Evolutionary conservation across 805 yeast species (phyloP), one percentile per base, ranked within the genome.

Genomic region (Yarrowia phangngaensis): DNA sequence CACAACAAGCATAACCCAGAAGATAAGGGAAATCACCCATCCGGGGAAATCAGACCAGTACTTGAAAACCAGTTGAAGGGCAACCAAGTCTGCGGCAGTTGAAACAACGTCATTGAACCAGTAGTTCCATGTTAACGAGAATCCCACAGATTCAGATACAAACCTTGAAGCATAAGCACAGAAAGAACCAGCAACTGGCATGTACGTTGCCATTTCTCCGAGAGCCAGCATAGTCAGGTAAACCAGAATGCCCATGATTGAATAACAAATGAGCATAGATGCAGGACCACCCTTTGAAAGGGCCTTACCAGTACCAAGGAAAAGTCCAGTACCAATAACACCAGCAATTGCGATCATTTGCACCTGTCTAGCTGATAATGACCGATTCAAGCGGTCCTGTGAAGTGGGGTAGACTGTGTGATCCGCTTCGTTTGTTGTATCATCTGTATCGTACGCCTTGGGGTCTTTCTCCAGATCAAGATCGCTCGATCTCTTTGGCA

Each of bases 331-430:
- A 59, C 90, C 92, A 51, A 82, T 79, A 50, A 86, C 84, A 46
- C 88, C 84, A 46, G 86, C 88, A 40, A 83, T 67, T 22, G 89
- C 83, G 57, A 83, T 79, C 78, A 82, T 79, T 53, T 78, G 74
- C 53, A 81, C 75, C 55, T 82, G 88, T 35, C 75, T 53, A 0
- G 58, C 55, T 4, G 62, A 40, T 34, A 63, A 51, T 14, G 57
- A 52, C 24, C 66, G 52, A 8, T 31, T 50, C 20, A 62, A 54
- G 2, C 35, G 28, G 16, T 41, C 48, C 35, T 41, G 48, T n/a
- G 28, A 34, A 6, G 30, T 29, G 4, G 35, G 48, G 9, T 20
- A 30, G 8, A 29, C 48, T 11, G 34, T 41, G 5, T 41, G 34
- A 15, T 41, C 48, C 3, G 48, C 48, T 1, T 20, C 14, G 3